These are phyloP conservation scores for Penicillium freii DNA, from an alignment of 2,329 filamentous ascomycete species.

Conservation along the genomic window DNA sequence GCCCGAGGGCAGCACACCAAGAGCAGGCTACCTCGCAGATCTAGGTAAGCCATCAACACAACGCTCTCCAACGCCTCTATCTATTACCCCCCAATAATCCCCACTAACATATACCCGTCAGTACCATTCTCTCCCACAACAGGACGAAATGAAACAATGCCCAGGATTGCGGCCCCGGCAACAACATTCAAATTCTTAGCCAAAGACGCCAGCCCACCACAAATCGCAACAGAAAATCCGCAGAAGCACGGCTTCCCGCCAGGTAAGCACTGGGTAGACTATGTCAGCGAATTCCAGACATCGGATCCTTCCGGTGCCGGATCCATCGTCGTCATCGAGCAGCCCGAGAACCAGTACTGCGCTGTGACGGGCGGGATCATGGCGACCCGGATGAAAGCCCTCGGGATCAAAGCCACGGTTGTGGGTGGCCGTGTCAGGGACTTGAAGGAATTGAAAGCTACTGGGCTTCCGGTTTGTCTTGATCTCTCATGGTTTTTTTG, in stretches of 20 bases:
- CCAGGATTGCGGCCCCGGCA: slow-evolving; percentile 44
- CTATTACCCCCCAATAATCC: background rate
- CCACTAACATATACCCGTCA: slow-evolving; percentile 16
- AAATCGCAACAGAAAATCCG: slow-evolving; percentile 18
- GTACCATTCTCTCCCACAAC: slow-evolving; percentile 37
- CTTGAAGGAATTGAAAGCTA: slow-evolving; percentile 57
- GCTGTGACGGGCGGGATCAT: slow-evolving; percentile 76
- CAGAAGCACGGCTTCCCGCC: slow-evolving; percentile 54
- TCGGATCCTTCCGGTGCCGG: slow-evolving; percentile 45
- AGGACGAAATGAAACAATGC: slow-evolving; percentile 26
- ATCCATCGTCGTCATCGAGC: slow-evolving; percentile 65
- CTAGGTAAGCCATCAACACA: slow-evolving; percentile 44
- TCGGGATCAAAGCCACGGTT: slow-evolving; percentile 61
- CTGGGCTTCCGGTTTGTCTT: slow-evolving; percentile 53
- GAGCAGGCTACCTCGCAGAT: slow-evolving; percentile 66
- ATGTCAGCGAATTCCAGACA: slow-evolving; percentile 34
- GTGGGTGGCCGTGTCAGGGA: slow-evolving; percentile 69
- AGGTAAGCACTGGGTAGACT: slow-evolving; percentile 67
- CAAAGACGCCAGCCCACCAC: slow-evolving; percentile 50
- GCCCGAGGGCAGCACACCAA: slow-evolving; percentile 48
- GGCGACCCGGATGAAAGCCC: slow-evolving; percentile 64
- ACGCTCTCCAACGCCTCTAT: background rate
- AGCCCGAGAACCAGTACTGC: slow-evolving; percentile 64
- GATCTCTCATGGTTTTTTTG: background rate
- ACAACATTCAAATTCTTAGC: slow-evolving; percentile 56